Conservation (phyloP, 140 eudicot species). For the Anethum foeniculum region DNA sequence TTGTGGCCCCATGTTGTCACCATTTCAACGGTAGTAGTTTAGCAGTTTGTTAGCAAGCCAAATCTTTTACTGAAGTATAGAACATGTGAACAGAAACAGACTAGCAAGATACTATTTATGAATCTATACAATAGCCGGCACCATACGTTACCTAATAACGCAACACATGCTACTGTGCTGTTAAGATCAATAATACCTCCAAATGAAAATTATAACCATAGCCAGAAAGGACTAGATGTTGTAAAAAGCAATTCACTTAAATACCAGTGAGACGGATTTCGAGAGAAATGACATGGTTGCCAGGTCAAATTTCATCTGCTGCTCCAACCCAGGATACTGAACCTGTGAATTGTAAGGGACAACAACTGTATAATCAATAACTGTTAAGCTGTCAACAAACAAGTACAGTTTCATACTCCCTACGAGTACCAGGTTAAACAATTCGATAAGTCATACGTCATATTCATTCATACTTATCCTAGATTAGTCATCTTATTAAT, state of each 20-base stretch:
- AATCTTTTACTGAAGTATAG: not conserved
- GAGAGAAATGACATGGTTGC: conserved; percentile 78
- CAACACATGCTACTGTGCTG: not conserved
- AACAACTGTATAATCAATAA: not conserved
- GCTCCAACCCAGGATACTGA: conserved; percentile 84
- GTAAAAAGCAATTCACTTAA: conserved; percentile 11
- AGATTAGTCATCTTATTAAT: not conserved
- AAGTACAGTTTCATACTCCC: not conserved
- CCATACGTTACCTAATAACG: not conserved
- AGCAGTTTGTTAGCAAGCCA: not conserved
- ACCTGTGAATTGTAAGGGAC: conserved; percentile 37
- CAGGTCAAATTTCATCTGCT: conserved; percentile 71
- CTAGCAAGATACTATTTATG: not conserved
- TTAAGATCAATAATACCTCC: not conserved
- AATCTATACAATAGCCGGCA: not conserved
- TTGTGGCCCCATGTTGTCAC: not conserved
- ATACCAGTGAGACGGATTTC: conserved; percentile 68
- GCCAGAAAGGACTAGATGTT: not conserved
- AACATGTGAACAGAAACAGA: not conserved
- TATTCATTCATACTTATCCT: not conserved
- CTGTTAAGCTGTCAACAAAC: not conserved
- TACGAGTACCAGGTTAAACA: not conserved
- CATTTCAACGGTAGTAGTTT: not conserved
- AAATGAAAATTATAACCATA: not conserved
- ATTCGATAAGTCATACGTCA: not conserved